Evolutionary conservation across 2,329 filamentous ascomycete genomes (phyloP).

Genomic region (Sphaerulina populicola): DNA sequence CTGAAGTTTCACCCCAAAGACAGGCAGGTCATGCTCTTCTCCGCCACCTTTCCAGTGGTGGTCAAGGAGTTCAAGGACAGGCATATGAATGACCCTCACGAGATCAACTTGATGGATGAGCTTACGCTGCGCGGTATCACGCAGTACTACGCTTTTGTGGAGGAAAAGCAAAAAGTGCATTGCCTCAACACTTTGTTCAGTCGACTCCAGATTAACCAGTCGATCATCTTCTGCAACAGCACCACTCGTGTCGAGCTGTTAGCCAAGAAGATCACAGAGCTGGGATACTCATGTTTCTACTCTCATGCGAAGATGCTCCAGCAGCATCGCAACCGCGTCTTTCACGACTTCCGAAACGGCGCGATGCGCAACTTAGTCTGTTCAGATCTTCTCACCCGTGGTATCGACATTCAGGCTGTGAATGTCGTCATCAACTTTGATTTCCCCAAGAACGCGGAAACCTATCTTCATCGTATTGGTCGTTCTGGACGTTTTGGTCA

Average conservation of each 20-base stretch:
- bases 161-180: conserved; percentile 99
- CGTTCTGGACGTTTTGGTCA: conserved; percentile 95
- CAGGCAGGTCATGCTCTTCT: conserved; percentile 98
- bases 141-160: conserved; percentile 98
- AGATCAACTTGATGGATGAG: conserved; percentile 99
- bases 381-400: conserved; percentile 91
- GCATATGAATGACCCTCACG: conserved; percentile 92
- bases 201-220: conserved; percentile 98
- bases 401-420: conserved; percentile 98
- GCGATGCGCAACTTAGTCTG: conserved; percentile 97
- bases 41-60: conserved; percentile 91
- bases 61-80: conserved; percentile 98
- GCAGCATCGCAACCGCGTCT: conserved; percentile 92
- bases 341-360: conserved; percentile 97
- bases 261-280: conserved; percentile 97
- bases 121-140: conserved; percentile 96
- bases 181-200: conserved; percentile 98
- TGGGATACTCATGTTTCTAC: conserved; percentile 99
- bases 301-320: conserved; percentile 98
- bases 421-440: conserved; percentile 99
- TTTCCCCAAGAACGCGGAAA: conserved; percentile 98
- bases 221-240: conserved; percentile 99
- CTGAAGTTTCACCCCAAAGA: conserved; percentile 94
- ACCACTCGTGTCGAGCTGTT: conserved; percentile 96
- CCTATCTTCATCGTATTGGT: conserved; percentile 95